Conservation (phyloP, 1,284 basidiomycete species). For the Bondarzewia mesenterica region DNA sequence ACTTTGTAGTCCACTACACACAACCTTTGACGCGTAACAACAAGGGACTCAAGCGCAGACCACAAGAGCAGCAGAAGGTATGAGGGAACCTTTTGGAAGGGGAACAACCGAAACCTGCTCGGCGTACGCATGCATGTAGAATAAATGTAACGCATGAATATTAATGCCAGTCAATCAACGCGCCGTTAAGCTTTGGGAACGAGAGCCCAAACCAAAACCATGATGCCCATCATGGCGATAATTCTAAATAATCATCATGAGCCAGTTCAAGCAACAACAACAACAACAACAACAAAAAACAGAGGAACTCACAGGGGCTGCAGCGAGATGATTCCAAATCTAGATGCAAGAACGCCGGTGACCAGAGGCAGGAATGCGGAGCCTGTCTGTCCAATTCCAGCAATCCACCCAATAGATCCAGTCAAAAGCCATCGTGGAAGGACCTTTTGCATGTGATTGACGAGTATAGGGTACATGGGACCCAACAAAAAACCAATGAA, state of each 20-base stretch:
- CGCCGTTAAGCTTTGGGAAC: constrained; percentile 3
- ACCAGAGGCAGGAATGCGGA: constrained; percentile 45
- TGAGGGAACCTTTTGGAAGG: too few species aligned
- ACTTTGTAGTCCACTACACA: too few species aligned
- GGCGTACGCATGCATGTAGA: too few species aligned
- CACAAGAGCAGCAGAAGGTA: too few species aligned
- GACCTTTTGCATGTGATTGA: constrained; percentile 37
- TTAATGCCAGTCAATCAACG: constrained; percentile 1
- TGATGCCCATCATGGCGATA: constrained; percentile 32
- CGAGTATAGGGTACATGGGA: constrained; percentile 45
- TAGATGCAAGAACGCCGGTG: constrained; percentile 41
- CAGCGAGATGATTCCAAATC: constrained; percentile 38
- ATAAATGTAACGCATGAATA: too few species aligned
- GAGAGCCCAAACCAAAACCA: constrained; percentile 31
- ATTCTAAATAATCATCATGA: constrained; percentile 22
- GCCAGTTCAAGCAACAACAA: background rate
- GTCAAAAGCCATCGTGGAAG: constrained; percentile 43
- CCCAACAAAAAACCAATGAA: constrained; percentile 42
- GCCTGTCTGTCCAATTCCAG: constrained; percentile 41
- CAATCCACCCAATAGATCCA: constrained; percentile 46
- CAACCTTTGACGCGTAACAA: too few species aligned
- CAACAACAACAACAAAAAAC: background rate
- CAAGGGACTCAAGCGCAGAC: too few species aligned
- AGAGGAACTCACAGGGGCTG: constrained; percentile 41
- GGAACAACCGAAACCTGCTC: too few species aligned